Evolutionary conservation across 148 eudicot genomes (phyloP).

Genomic region (Silene uniflora): DNA sequence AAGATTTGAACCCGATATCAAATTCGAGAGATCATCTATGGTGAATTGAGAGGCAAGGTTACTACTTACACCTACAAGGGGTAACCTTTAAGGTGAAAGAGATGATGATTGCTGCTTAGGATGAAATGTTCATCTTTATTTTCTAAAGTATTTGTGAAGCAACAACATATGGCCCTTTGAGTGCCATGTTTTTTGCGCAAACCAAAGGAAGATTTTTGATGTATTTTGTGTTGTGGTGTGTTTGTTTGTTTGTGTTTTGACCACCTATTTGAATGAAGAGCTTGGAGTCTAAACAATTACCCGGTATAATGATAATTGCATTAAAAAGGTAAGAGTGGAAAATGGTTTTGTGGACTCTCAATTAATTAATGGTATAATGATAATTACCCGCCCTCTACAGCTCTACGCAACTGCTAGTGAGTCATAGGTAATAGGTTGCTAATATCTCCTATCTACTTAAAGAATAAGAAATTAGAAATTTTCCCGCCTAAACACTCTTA

Average conservation of each 20-base stretch:
- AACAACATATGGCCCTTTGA: constrained; percentile 34
- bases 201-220: too few relatives aligned
- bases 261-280: constrained; percentile 18
- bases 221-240: not conserved
- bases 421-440: too few relatives aligned
- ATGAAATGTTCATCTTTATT: constrained; percentile 24
- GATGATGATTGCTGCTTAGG: constrained; percentile 28
- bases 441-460: too few relatives aligned
- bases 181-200: constrained; percentile 32
- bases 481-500: too few relatives aligned
- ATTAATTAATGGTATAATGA: too few relatives aligned
- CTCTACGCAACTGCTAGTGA: too few relatives aligned
- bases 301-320: constrained; percentile 6
- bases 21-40: constrained; percentile 49
- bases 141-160: constrained; percentile 23
- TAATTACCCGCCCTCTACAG: too few relatives aligned
- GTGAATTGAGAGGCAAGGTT: constrained; percentile 49
- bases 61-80: constrained; percentile 50
- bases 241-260: constrained; percentile 9
- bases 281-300: constrained; percentile 27
- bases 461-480: too few relatives aligned
- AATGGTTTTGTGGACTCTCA: constrained; percentile 25
- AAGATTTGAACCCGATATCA: constrained; percentile 58
- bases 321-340: constrained; percentile 18
- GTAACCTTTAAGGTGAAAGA: constrained; percentile 43